Conservation (phyloP, 1,284 basidiomycete species). For the Cutaneotrichosporon sp. region DNA sequence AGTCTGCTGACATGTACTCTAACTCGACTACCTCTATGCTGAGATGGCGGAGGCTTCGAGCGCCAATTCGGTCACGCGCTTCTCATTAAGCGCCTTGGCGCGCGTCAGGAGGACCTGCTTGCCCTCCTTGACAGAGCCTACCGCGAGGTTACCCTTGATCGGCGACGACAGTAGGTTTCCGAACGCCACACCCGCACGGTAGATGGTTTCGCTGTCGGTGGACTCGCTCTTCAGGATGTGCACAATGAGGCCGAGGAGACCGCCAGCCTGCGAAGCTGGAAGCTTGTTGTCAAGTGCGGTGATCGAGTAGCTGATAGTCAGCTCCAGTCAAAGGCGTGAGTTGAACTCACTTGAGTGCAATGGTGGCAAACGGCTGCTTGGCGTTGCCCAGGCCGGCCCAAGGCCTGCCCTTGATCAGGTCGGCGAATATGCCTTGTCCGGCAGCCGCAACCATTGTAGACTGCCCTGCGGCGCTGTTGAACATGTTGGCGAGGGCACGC, state of each 20-base stretch:
- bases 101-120: conserved; percentile 37
- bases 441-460: conserved; percentile 57
- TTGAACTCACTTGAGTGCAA: conserved; percentile 49
- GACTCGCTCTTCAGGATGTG: conserved; percentile 64
- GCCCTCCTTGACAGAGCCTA: conserved; percentile 42
- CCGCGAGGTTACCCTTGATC: conserved; percentile 40
- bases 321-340: background rate
- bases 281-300: conserved; percentile 48
- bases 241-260: conserved; percentile 33
- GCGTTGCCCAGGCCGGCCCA: conserved; percentile 37
- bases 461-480: conserved; percentile 57
- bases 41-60: conserved; percentile 40
- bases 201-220: conserved; percentile 76
- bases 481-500: conserved; percentile 76
- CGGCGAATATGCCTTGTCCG: conserved; percentile 59
- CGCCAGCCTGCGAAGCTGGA: conserved; percentile 29
- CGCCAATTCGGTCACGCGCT: conserved; percentile 49
- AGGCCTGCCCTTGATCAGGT: conserved; percentile 51
- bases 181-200: conserved; percentile 78
- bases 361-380: conserved; percentile 42
- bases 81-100: conserved; percentile 46
- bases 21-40: conserved; percentile 7
- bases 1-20: background rate
- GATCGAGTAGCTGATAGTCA: conserved; percentile 51
- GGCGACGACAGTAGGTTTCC: conserved; percentile 66